phyloP scores from a whole-genome alignment of 768 basidiomycete species.

The Amyloporia xantha region DNA sequence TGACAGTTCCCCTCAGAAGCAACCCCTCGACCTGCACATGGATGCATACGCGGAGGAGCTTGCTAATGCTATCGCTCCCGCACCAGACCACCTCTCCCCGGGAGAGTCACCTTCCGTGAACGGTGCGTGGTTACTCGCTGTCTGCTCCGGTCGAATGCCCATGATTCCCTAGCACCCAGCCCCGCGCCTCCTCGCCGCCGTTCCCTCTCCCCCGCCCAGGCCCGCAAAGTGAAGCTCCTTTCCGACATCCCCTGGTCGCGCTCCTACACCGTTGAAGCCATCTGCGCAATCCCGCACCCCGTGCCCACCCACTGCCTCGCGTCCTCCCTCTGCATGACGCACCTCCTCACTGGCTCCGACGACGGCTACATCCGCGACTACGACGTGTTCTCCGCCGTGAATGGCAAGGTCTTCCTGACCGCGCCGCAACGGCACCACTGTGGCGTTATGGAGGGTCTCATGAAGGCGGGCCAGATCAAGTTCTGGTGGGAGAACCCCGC shows the following conservation, averaged over 20 bases:
- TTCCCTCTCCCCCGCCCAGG: conserved; percentile 49
- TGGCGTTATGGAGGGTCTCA: conserved; percentile 85
- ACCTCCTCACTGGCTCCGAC: conserved; percentile 85
- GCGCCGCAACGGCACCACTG: conserved; percentile 86
- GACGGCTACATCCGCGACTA: conserved; percentile 93
- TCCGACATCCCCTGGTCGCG: conserved; percentile 35
- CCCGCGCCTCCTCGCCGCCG: conserved; percentile 22
- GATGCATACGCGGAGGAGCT: background rate
- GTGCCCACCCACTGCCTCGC: conserved; percentile 85
- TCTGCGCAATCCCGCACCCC: conserved; percentile 87
- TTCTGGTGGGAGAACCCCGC: conserved; percentile 88
- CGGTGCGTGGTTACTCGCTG: conserved; percentile 6
- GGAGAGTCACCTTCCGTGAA: conserved; percentile 7
- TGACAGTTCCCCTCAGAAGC: conserved; percentile 41
- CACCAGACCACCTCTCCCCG: conserved; percentile 8
- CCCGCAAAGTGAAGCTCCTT: conserved; percentile 42
- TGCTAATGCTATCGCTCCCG: background rate
- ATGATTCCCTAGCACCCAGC: conserved; percentile 19
- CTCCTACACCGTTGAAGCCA: conserved; percentile 81
- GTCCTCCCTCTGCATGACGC: conserved; percentile 78
- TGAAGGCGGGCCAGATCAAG: conserved; percentile 81
- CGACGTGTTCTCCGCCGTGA: conserved; percentile 84
- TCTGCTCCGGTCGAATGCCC: too few species aligned
- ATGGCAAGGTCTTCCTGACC: conserved; percentile 80
- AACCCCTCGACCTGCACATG: background rate